These are phyloP conservation scores for Solanum hybrid DNA, from an alignment of 305 asterid genomes.

Conservation along the genomic window DNA sequence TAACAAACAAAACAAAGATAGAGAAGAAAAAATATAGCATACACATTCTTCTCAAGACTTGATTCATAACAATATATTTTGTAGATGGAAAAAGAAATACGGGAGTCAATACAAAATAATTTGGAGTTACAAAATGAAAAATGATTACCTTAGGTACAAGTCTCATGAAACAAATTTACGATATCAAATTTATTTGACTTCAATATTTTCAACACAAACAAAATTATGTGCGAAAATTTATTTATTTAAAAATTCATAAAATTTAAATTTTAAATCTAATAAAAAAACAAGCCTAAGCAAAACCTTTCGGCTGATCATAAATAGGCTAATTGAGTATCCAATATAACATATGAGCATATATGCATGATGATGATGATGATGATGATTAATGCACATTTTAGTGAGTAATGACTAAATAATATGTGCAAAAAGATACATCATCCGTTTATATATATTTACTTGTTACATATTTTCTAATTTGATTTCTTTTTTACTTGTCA, in stretches of 20 bases:
- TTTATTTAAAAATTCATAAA: background rate
- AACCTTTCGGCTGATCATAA: background rate
- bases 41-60: background rate
- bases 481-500: too few species aligned
- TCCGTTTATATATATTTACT: background rate
- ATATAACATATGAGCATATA: background rate
- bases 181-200: background rate
- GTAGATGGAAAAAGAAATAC: background rate
- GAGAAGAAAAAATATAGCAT: background rate
- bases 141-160: background rate
- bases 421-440: background rate
- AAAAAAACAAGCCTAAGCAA: background rate
- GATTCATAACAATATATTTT: too few species aligned
- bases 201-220: background rate
- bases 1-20: background rate
- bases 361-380: background rate
- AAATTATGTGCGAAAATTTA: background rate
- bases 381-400: background rate
- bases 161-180: background rate
- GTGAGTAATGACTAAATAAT: background rate
- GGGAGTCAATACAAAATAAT: fast-evolving
- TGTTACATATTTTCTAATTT: background rate
- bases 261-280: background rate
- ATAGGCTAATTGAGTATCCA: background rate
- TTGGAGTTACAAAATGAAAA: background rate